Evolutionary conservation across 2,329 filamentous ascomycete species (phyloP).

Genomic region (Biscogniauxia sp.): DNA sequence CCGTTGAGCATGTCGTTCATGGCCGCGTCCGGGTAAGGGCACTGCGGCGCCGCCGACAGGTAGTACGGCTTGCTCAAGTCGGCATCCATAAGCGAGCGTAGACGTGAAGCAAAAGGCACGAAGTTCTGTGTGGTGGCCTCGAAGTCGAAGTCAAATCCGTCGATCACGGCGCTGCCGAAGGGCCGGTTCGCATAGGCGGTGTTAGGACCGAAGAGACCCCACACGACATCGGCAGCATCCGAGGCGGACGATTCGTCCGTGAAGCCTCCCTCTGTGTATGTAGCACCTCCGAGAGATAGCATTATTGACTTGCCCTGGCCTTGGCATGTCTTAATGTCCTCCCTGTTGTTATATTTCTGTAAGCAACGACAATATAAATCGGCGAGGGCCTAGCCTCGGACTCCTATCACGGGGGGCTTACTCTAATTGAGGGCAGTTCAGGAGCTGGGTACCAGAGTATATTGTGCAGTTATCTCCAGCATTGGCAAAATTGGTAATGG

Average conservation of each 20-base stretch:
- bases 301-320: slow-evolving; percentile 66
- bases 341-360: slow-evolving; percentile 26
- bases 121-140: slow-evolving; percentile 61
- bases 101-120: slow-evolving; percentile 55
- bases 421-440: slow-evolving; percentile 64
- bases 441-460: slow-evolving; percentile 56
- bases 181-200: slow-evolving; percentile 54
- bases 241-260: slow-evolving; percentile 48
- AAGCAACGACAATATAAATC: background rate
- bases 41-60: slow-evolving; percentile 67
- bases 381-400: background rate
- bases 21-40: slow-evolving; percentile 61
- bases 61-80: slow-evolving; percentile 52
- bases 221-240: slow-evolving; percentile 60
- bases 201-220: slow-evolving; percentile 67
- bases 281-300: slow-evolving; percentile 69
- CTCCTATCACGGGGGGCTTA: slow-evolving; percentile 35
- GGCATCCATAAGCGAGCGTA: slow-evolving; percentile 55
- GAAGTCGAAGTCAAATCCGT: slow-evolving; percentile 78
- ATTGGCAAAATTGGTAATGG: slow-evolving; percentile 63
- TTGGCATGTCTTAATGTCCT: slow-evolving; percentile 61
- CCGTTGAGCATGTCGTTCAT: slow-evolving; percentile 55
- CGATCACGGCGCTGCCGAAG: slow-evolving; percentile 63
- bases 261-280: slow-evolving; percentile 69
- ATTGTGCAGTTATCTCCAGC: slow-evolving; percentile 59